A percentile compares a stretch with the other conserved stretches of the same genome.
phyloP scores from a whole-genome alignment of 1,284 basidiomycete species.

The Hypsizygus ulmarius region DNA sequence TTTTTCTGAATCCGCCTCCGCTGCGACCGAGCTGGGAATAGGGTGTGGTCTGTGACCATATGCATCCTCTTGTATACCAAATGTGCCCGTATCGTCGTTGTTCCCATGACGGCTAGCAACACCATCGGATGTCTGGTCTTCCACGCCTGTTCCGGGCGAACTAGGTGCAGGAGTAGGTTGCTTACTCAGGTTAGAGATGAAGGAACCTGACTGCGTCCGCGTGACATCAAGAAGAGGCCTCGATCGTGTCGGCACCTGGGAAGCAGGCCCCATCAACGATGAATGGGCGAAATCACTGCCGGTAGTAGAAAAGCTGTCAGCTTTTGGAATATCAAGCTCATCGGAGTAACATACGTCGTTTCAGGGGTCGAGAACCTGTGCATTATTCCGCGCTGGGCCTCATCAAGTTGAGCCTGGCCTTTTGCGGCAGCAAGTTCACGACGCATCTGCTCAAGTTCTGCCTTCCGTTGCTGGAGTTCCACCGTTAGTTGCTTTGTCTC shows the following conservation, averaged over 20 bases:
- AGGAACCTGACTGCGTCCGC: slow-evolving; percentile 47
- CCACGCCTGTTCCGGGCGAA: slow-evolving; percentile 25
- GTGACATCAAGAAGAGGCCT: slow-evolving; percentile 23
- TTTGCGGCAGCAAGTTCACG: slow-evolving; percentile 16
- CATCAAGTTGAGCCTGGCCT: slow-evolving; percentile 3
- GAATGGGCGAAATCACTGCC: slow-evolving; percentile 11
- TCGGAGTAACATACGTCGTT: slow-evolving; percentile 8
- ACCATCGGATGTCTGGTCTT: not conserved
- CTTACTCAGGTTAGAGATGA: slow-evolving; percentile 45
- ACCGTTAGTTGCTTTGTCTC: slow-evolving; percentile 27
- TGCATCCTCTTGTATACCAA: slow-evolving; percentile 2
- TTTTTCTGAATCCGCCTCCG: not conserved
- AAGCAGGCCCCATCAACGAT: slow-evolving; percentile 1
- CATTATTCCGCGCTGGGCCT: not conserved
- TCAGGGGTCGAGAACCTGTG: slow-evolving; percentile 9
- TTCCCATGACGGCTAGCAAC: not conserved
- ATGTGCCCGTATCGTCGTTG: not conserved
- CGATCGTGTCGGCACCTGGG: slow-evolving; percentile 5
- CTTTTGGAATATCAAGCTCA: not conserved
- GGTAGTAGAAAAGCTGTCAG: not conserved
- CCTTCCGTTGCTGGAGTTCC: slow-evolving; percentile 26
- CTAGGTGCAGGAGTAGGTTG: slow-evolving; percentile 50
- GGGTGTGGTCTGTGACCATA: not conserved
- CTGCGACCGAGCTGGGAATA: not conserved
- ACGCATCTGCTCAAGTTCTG: slow-evolving; percentile 26